phyloP scores from a whole-genome alignment of 2,329 filamentous ascomycete genomes.

The Periglandula ipomoeae region DNA sequence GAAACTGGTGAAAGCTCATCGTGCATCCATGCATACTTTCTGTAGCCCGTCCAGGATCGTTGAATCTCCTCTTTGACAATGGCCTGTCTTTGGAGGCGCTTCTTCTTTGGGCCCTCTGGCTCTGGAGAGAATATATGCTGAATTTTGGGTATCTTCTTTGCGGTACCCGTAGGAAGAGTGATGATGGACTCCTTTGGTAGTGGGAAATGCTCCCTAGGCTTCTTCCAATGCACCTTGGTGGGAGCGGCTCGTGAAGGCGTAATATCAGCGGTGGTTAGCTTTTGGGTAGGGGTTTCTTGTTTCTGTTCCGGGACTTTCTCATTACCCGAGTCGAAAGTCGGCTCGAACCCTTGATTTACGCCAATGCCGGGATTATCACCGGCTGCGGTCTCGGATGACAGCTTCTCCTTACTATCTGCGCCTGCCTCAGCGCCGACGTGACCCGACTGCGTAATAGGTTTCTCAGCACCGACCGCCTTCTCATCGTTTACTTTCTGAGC shows the following conservation, averaged over 20 bases:
- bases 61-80: constrained; percentile 65
- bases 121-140: constrained; percentile 68
- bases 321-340: background rate
- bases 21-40: constrained; percentile 68
- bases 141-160: constrained; percentile 64
- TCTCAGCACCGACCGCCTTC: background rate
- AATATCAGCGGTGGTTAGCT: constrained; percentile 16
- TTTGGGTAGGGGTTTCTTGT: constrained; percentile 16
- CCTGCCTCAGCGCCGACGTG: background rate
- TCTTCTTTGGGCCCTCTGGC: constrained; percentile 45
- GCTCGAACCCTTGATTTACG: background rate
- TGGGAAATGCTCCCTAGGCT: constrained; percentile 68
- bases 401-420: background rate
- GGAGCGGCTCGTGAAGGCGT: constrained; percentile 3
- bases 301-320: background rate
- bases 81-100: constrained; percentile 54
- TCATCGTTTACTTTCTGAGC: constrained; percentile 1
- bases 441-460: background rate
- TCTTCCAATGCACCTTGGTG: constrained; percentile 57
- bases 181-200: constrained; percentile 63
- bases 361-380: background rate
- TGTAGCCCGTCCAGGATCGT: constrained; percentile 78
- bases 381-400: background rate
- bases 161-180: constrained; percentile 60
- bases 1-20: constrained; percentile 76